These are phyloP conservation scores for Ustilago hordei DNA, from an alignment of 1,284 basidiomycete species.

Conservation along the genomic window DNA sequence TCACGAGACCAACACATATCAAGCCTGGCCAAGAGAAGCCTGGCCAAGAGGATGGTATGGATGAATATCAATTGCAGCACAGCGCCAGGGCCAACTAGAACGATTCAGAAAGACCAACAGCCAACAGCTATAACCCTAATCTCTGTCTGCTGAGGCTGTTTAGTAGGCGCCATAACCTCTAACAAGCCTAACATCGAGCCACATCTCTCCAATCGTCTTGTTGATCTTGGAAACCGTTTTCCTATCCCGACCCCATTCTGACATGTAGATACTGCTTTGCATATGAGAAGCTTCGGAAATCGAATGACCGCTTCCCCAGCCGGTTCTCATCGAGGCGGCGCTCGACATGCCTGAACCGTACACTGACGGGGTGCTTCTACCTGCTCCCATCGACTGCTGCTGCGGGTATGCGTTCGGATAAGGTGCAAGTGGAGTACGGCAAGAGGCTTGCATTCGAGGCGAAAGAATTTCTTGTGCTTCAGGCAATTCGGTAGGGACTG, in stretches of 20 bases:
- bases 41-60: no score
- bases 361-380: constrained; percentile 19
- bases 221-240: constrained; percentile 56
- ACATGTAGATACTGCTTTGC: constrained; percentile 52
- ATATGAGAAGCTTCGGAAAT: constrained; percentile 41
- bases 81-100: not conserved
- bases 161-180: constrained; percentile 30
- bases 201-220: constrained; percentile 60
- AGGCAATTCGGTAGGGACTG: constrained; percentile 24
- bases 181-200: constrained; percentile 52
- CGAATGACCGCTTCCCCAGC: constrained; percentile 36
- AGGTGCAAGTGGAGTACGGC: constrained; percentile 7
- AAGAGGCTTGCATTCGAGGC: not conserved
- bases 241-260: constrained; percentile 48
- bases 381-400: constrained; percentile 4
- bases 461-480: constrained; percentile 23
- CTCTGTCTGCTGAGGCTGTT: not conserved
- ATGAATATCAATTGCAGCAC: not conserved
- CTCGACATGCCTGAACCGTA: constrained; percentile 33
- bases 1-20: not conserved
- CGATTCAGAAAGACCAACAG: no score
- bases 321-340: constrained; percentile 28
- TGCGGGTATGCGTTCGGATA: constrained; percentile 28
- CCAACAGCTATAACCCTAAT: no score
- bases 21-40: no score